These are phyloP conservation scores for Alternaria sp. DNA, from an alignment of 2,329 filamentous ascomycete species.

Conservation along the genomic window DNA sequence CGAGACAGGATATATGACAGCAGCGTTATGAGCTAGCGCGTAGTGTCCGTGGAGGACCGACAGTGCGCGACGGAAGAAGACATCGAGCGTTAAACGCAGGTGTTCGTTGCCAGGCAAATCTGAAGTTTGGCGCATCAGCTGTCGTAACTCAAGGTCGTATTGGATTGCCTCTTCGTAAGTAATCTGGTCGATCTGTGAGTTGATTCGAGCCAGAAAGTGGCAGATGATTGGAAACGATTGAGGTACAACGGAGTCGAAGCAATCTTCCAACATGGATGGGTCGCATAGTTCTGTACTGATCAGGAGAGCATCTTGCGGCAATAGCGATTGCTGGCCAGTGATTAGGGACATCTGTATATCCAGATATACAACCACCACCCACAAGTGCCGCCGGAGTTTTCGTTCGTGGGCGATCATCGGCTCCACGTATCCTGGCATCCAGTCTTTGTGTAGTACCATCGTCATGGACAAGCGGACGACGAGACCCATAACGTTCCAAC, in stretches of 20 bases:
- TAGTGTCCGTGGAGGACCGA: not conserved
- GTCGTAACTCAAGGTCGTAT: not conserved
- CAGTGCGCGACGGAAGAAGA: not conserved
- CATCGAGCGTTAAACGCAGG: not conserved
- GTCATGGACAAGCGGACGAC: slow-evolving; percentile 32
- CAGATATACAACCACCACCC: not conserved
- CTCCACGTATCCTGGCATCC: slow-evolving; percentile 18
- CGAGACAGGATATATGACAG: not conserved
- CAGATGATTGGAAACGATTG: not conserved
- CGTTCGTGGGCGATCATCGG: not conserved
- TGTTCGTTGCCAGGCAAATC: not conserved
- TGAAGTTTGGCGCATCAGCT: not conserved
- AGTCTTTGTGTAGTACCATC: slow-evolving; percentile 26
- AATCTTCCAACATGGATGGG: not conserved
- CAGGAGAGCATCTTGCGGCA: not conserved
- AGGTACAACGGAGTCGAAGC: not conserved
- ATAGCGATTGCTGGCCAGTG: not conserved
- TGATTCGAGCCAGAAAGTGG: not conserved
- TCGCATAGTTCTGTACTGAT: not conserved
- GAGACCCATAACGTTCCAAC: slow-evolving; percentile 31
- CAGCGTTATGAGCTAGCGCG: not conserved
- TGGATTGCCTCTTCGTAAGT: not conserved
- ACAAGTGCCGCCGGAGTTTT: not conserved
- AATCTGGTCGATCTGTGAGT: not conserved
- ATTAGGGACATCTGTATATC: not conserved